These are phyloP conservation scores for Secale cereale DNA, from an alignment of 176 grass and related monocot species.

Conservation along the genomic window DNA sequence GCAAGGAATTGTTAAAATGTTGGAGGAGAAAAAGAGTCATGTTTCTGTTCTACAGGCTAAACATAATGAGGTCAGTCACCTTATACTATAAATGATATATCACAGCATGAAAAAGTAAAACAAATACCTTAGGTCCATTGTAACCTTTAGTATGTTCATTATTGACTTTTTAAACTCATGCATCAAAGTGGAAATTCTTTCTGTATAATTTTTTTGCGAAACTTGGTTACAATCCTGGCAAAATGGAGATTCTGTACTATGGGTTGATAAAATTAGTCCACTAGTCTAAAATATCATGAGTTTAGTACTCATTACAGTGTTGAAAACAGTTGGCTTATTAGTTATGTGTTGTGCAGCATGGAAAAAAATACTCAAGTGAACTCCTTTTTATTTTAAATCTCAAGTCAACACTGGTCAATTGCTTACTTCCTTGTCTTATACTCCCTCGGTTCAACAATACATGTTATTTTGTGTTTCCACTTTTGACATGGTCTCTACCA, in stretches of 20 bases:
- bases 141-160: not conserved
- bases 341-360: not conserved
- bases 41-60: constrained; percentile 44
- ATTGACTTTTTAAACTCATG: not conserved
- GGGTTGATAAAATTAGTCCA: too few relatives aligned
- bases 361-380: too few relatives aligned
- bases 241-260: not conserved
- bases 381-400: too few relatives aligned
- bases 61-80: constrained; percentile 54
- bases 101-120: not conserved
- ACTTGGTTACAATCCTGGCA: constrained; percentile 1
- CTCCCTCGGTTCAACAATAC: not conserved
- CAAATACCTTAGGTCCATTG: not conserved
- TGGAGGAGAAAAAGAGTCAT: constrained; percentile 52
- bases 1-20: constrained; percentile 50
- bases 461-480: not conserved
- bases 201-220: not conserved
- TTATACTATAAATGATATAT: not conserved
- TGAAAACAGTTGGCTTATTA: not conserved
- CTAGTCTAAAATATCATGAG: too few relatives aligned
- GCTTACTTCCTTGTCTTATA: not conserved
- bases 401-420: not conserved
- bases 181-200: not conserved
- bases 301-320: not conserved
- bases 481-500: not conserved